Conservation (phyloP, 2,329 filamentous ascomycete genomes). For the Colletotrichum filicis region DNA sequence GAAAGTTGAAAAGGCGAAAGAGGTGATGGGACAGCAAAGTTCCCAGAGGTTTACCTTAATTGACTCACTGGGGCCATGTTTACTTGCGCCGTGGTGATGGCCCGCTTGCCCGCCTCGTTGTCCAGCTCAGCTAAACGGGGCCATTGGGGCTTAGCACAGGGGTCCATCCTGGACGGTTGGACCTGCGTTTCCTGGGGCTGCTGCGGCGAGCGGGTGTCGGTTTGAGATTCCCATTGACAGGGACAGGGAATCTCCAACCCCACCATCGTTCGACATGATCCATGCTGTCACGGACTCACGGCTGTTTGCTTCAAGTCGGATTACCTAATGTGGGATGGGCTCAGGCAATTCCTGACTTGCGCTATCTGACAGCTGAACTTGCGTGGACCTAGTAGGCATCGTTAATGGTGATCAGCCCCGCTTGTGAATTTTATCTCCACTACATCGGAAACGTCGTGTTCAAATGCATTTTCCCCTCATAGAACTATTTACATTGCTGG, state of each 20-base stretch:
- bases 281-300: neutral
- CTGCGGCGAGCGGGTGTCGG: neutral
- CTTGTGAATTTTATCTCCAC: neutral
- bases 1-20: neutral
- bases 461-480: neutral
- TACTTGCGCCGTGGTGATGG: conserved; percentile 10
- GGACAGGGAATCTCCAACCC: neutral
- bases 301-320: neutral
- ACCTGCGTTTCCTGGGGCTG: conserved; percentile 3
- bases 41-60: neutral
- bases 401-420: neutral
- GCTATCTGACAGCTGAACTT: neutral
- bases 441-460: neutral
- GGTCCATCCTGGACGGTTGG: conserved; percentile 7
- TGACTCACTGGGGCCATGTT: conserved; percentile 26
- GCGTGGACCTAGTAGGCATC: neutral
- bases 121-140: conserved; percentile 8
- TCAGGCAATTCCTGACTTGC: neutral
- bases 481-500: neutral
- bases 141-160: conserved; percentile 13
- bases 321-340: conserved; percentile 6
- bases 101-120: conserved; percentile 1
- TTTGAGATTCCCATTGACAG: conserved; percentile 3
- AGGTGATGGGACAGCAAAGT: neutral
- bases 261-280: conserved; percentile 6